Evolutionary conservation across 495 filamentous ascomycete genomes (phyloP), one percentile per base, ranked within the genome.

Genomic region (Trichoderma parareesei): DNA sequence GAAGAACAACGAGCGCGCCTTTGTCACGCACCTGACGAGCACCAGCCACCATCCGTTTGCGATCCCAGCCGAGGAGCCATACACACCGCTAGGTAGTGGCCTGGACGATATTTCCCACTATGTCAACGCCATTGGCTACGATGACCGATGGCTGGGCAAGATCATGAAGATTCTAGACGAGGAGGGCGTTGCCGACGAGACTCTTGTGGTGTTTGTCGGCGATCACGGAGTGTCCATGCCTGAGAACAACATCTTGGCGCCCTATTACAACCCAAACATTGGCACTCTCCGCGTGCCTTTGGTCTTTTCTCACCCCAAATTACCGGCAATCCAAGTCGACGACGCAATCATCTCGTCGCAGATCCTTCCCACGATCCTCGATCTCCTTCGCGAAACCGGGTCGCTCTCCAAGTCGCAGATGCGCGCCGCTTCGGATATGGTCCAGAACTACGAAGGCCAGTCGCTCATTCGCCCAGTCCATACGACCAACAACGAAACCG

Each of bases 191-290:
- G 74, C 74, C 13, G 73, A 83, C 53, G 75, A 81, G 66, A 84
- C 81, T 3, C 69, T 84, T 33, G 69, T 84, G 4, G 79, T 81
- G 14, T 71, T 83, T 65, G 76, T 81, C 9, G 81, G 81, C 38
- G 78, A 81, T 63, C 78, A 81, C 57, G 79, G 79, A 35, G 69
- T 80, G 10, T 77, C 78, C 4, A 75, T 82, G 53, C 76, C 74
- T 55, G 76, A 80, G 46, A 76, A 80, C 59, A 72, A 75, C 63
- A 75, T 74, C 11, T 68, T 78, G 44, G 78, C 79, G 10, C 77
- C 78, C 13, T 83, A 81, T 62, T 77, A 78, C 64, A 83, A 83
- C 69, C 79, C 79, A 7, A 78, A 81, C 60, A 72, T 80, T 62
- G 74, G 74, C 64, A 82, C 77, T 69, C 78, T 82, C 70, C 76